Conservation (phyloP, 2,329 filamentous ascomycete species). For the Microcyclosporella mali region DNA sequence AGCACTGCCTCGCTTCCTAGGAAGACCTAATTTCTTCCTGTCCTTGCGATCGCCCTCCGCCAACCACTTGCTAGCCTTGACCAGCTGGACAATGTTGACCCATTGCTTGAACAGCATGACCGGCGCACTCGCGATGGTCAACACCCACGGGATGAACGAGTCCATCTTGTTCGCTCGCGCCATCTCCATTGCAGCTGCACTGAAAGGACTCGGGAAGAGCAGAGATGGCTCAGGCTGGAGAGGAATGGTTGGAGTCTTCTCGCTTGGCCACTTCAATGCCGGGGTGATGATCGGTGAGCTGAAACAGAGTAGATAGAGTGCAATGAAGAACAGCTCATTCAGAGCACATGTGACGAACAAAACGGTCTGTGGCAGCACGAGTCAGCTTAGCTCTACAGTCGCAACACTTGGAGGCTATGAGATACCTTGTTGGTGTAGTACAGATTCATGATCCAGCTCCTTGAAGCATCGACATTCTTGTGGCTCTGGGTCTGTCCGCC, state of each 20-base stretch:
- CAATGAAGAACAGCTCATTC: constrained; percentile 98
- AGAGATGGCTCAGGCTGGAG: constrained; percentile 52
- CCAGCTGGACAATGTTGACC: constrained; percentile 88
- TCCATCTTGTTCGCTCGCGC: constrained; percentile 79
- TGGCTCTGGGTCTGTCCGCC: constrained; percentile 74
- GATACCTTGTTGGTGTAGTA: constrained; percentile 95
- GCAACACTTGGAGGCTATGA: background rate
- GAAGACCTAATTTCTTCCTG: constrained; percentile 23
- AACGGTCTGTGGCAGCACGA: constrained; percentile 56
- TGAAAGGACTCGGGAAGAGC: constrained; percentile 84
- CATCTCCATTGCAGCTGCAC: constrained; percentile 84
- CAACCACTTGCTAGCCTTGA: constrained; percentile 87
- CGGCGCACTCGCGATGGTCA: constrained; percentile 73
- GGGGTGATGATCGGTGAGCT: constrained; percentile 84
- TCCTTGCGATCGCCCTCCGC: constrained; percentile 70
- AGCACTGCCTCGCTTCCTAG: constrained; percentile 8
- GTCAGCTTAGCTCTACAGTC: constrained; percentile 7
- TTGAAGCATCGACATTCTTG: constrained; percentile 84
- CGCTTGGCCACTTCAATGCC: constrained; percentile 56
- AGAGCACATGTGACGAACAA: constrained; percentile 84
- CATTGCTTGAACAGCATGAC: constrained; percentile 89
- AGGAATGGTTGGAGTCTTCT: constrained; percentile 42
- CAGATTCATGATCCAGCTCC: constrained; percentile 83
- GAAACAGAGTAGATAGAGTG: constrained; percentile 94
- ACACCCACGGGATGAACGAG: constrained; percentile 62